Evolutionary conservation across 2,329 filamentous ascomycete species (phyloP), one percentile per base, ranked within the genome.

Genomic region (Rachicladosporium sp.): DNA sequence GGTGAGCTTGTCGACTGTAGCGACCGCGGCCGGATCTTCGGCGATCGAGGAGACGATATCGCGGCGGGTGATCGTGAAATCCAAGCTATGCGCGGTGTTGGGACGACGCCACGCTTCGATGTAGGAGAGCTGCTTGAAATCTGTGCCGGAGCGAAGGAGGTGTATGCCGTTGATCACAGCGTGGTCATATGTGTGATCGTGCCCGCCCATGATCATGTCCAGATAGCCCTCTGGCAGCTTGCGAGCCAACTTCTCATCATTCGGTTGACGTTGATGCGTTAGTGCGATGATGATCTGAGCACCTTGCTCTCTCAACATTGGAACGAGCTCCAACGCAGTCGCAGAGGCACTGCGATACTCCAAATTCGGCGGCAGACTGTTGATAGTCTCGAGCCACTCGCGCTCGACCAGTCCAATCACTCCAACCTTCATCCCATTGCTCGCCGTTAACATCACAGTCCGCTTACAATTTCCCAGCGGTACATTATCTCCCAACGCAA

Each of bases 71-170:
- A 94, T 89, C 45, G 80, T 75, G 49, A 93, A 80, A 47, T 89
- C 76, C 86, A 86, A 94, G 11, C 71, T 71, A 10, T 53, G 65
- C 50, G 46, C 55, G 2, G 59, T 66, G 23, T 63, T 58, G 1
- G 57, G 42, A 46, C 71, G 76, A 13, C 75, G 70, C 50, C 83
- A 74, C 1, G 76, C 82, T 58, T 93, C 84, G 38, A 95, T 73
- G 55, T 93, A 93, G 55, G 83, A 91, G 29, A 94, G 67, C 57
- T 95, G 83, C 62, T 91, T 93, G 64, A 94, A 95, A 58, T 95
- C 88, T 11, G 80, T 85, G 1, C 88, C 87, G 0, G 84, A 93
- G 2, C 88, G 76, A n/a, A 95, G 66, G 2, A 93, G 75, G 52
- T 94, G 87, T 0, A 76, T 83, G 6, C 80, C 80, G 44, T 88